Evolutionary conservation across 176 grass and related monocot species (phyloP), one percentile per base, ranked within the genome.

Genomic region (Lolium perenne): DNA sequence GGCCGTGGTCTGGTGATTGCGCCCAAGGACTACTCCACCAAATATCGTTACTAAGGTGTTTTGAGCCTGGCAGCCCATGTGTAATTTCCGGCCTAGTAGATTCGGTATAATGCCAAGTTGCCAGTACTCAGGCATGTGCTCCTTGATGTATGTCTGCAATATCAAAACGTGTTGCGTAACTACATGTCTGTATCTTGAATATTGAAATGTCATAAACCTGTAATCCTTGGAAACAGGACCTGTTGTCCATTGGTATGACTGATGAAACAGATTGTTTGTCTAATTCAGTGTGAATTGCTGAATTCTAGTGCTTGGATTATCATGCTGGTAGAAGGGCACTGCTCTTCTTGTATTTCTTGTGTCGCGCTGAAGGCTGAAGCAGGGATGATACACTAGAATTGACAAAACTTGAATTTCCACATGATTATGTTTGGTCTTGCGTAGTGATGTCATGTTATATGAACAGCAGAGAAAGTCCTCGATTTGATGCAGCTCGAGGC

Each of bases 21-120:
- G 8, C 95, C 93, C 2, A 97, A 97, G 76, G 95, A 97, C 53
- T 97, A 95, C 83, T 97, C 91, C 50, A 95, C 95, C 58, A 97
- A 97, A 73, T 97, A 97, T 66, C 91, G 92, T 47, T 97, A 97
- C 87, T 97, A 38, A 86, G 58, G 47, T 38, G 47, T 45, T 8
- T 35, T 26, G 10, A 68, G 23, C 13, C 43, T 14, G 78, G 4
- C 29, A 35, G 13, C 12, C 71, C 38, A 20, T 17, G 81, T 87
- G 64, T 25, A 53, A 7, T 54, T 29, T 54, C 47, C 35, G 25
- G 73, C 73, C 25, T 55, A 51, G 45, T 75, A 7, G 15, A 21
- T 51, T 29, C 21, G 0, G 47, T 53, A 20, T 20, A 16, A 56
- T 74, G 46, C 7, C 41, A 43, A 5, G 41, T 5, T 43, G 41